Percentiles rank a stretch among this genome's conserved stretches.
phyloP scores from a whole-genome alignment of 768 basidiomycete species.

The Leccinum barrowsii region DNA sequence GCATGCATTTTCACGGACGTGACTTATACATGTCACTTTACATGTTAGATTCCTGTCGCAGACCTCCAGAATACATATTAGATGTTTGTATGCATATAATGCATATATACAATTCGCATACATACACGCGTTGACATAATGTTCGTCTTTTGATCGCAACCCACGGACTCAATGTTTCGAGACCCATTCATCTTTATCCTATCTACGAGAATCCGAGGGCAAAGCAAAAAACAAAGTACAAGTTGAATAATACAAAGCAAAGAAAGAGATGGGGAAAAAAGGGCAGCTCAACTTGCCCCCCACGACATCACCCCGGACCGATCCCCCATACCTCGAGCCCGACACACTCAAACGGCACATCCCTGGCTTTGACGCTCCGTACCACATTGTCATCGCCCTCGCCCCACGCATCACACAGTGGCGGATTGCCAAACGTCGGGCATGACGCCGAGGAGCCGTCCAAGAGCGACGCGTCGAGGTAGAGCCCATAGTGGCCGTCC shows the following conservation, averaged over 20 bases:
- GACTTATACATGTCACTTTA: too few species aligned
- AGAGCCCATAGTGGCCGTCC: constrained; percentile 86
- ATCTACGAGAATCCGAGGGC: neutral
- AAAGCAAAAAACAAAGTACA: neutral
- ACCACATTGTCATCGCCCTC: neutral
- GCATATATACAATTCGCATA: too few species aligned
- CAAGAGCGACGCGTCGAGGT: constrained; percentile 76
- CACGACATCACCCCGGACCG: constrained; percentile 27
- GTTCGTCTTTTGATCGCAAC: too few species aligned
- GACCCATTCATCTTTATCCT: neutral
- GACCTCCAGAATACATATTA: too few species aligned
- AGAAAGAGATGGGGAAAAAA: neutral
- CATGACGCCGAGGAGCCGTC: constrained; percentile 83
- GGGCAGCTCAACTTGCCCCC: neutral
- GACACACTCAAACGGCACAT: constrained; percentile 81
- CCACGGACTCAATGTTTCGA: too few species aligned
- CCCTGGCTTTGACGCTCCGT: constrained; percentile 32
- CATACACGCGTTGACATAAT: too few species aligned
- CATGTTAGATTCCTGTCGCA: too few species aligned
- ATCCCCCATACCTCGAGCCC: constrained; percentile 91
- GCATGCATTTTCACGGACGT: too few species aligned
- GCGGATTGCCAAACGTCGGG: constrained; percentile 84
- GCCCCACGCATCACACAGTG: constrained; percentile 50
- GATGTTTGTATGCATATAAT: too few species aligned
- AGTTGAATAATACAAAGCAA: neutral